phyloP scores from a whole-genome alignment of 768 basidiomycete species.

The Boletus speciosus region DNA sequence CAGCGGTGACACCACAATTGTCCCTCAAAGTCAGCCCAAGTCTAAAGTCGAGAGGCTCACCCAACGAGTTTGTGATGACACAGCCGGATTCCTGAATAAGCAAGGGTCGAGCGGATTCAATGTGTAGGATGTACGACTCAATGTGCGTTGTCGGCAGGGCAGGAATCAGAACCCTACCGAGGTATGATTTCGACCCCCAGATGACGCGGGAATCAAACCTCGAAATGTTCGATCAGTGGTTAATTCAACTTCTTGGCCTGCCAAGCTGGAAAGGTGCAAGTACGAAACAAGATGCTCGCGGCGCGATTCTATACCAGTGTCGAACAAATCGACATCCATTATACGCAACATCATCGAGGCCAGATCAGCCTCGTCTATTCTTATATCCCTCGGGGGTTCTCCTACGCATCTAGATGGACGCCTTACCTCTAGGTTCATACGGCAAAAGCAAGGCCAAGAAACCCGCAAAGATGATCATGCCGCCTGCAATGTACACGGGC shows the following conservation, averaged over 20 bases:
- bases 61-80: too few species aligned
- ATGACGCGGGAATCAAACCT: too few species aligned
- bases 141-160: too few species aligned
- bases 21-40: too few species aligned
- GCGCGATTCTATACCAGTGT: not conserved
- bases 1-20: too few species aligned
- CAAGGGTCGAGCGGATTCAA: too few species aligned
- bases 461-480: conserved; percentile 59
- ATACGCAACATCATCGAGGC: not conserved
- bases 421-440: conserved; percentile 73
- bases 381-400: not conserved
- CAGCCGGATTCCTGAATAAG: too few species aligned
- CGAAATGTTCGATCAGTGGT: too few species aligned
- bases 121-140: too few species aligned
- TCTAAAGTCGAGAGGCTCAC: too few species aligned
- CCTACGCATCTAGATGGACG: conserved; percentile 49
- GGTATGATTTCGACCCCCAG: too few species aligned
- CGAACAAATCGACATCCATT: not conserved
- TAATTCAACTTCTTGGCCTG: not conserved
- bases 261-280: not conserved
- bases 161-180: too few species aligned
- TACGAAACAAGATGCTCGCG: not conserved
- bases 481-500: conserved; percentile 71
- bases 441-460: conserved; percentile 60
- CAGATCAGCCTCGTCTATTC: not conserved